Percentiles rank a stretch among this genome's conserved stretches.
These are phyloP conservation scores for Puccinia coronata DNA, from an alignment of 1,284 basidiomycete species.

Conservation along the genomic window DNA sequence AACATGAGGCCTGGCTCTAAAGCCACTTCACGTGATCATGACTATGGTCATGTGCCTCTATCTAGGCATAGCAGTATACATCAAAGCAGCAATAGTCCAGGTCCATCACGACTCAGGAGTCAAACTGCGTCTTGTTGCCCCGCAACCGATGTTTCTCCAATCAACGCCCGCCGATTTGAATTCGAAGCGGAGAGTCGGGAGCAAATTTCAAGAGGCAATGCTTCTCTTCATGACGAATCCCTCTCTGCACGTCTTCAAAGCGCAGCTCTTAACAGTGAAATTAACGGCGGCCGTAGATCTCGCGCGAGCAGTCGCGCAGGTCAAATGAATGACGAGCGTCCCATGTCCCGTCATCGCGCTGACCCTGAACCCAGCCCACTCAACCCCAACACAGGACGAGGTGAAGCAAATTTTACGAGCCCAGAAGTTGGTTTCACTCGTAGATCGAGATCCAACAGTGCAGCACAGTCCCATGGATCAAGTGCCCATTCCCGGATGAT, in stretches of 20 bases:
- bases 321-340: slow-evolving; percentile 12
- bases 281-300: slow-evolving; percentile 42
- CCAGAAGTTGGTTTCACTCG: slow-evolving; percentile 11
- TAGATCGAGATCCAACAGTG: slow-evolving; percentile 45
- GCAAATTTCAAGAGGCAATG: neutral
- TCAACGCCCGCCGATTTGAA: neutral
- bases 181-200: slow-evolving; percentile 1
- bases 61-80: slow-evolving; percentile 32
- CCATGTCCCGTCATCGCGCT: slow-evolving; percentile 12
- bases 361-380: neutral
- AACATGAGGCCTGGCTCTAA: slow-evolving; percentile 6
- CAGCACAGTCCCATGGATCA: neutral
- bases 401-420: neutral
- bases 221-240: neutral
- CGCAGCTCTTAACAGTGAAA: slow-evolving; percentile 43
- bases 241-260: slow-evolving; percentile 40
- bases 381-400: slow-evolving; percentile 18
- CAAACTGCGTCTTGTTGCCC: slow-evolving; percentile 27
- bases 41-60: neutral
- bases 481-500: slow-evolving; percentile 3
- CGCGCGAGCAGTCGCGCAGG: slow-evolving; percentile 22
- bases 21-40: slow-evolving; percentile 20
- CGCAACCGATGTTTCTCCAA: neutral
- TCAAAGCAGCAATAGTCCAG: slow-evolving; percentile 5
- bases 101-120: neutral